phyloP scores from a whole-genome alignment of 2,329 filamentous ascomycete genomes.

The Domatiomyces globalis region DNA sequence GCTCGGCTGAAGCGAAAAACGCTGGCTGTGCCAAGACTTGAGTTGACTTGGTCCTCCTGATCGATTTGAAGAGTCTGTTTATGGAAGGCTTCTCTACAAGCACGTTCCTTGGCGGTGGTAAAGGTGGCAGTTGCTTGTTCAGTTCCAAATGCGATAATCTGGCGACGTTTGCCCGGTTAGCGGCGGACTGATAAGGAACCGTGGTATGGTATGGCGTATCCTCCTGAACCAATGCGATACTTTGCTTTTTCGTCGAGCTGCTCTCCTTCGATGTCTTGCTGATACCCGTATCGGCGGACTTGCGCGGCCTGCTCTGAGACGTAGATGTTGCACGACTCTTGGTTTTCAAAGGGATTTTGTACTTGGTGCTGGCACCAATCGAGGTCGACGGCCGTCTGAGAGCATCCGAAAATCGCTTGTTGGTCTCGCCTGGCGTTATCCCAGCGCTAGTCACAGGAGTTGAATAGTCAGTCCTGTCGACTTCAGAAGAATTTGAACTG shows the following conservation, averaged over 20 bases:
- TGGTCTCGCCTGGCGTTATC: conserved; percentile 15
- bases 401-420: conserved; percentile 14
- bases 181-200: neutral
- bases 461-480: conserved; percentile 8
- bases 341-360: neutral
- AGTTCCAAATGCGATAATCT: conserved; percentile 8
- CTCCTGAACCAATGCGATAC: neutral
- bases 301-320: neutral
- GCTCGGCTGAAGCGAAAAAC: neutral
- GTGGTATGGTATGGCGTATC: no score
- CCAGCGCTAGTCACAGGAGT: conserved; percentile 18
- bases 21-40: neutral
- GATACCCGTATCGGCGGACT: neutral
- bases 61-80: neutral
- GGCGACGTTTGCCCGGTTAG: neutral
- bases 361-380: neutral
- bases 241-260: neutral
- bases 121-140: conserved; percentile 13
- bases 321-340: neutral
- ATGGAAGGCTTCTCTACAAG: neutral
- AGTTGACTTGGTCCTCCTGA: neutral
- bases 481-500: conserved; percentile 1
- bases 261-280: neutral
- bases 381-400: neutral
- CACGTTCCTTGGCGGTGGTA: conserved; percentile 4